Evolutionary conservation across 257 asterid species (phyloP), one percentile per base, ranked within the genome.

Genomic region (Scutellaria minor): DNA sequence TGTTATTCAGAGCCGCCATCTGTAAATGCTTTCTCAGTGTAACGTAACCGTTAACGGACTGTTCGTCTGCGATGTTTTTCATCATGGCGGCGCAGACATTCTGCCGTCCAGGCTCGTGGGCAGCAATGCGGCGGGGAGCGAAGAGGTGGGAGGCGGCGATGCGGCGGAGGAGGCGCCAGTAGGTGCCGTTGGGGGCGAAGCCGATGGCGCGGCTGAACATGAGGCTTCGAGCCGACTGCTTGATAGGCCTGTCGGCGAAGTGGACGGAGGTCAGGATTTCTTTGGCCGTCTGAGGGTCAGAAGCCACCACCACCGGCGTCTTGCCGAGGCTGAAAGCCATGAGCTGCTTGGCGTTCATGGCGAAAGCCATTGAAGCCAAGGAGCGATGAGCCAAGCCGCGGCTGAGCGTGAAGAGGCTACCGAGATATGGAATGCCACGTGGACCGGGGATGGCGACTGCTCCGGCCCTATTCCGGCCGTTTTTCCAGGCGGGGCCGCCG

Each of bases 201-300:
- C 96, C 96, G 10, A 90, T 90, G 6, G 96, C 88, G 20, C 90
- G 84, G 61, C 78, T 74, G 82, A 90, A 90, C 94, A 88, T 83
- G 5, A 90, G 53, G 41, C 78, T 72, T 13, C 81, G 62, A 0
- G 93, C 96, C 0, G 96, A 88, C 64, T 88, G 87, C 68, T 90
- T 90, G 2, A 88, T 61, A 0, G 96, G 96, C 2, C 96, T 90
- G 59, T 85, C 92, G 12, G 88, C 88, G 61, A 90, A 90, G 51
- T 54, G 65, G 0, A 85, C 47, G 0, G 89, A 82, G 27, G 86
- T 83, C 1, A 90, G 12, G 6, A 90, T 78, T 15, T 88, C 95
- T 11, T 78, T 83, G 0, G 95, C 96, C 2, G 80, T 47, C 0
- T 15, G 18, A 0, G 89, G 91, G 69, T 88, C 85, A 47, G 88